Conservation (phyloP, 306 rosid genomes). For the Amphicarpaea edgeworthii region DNA sequence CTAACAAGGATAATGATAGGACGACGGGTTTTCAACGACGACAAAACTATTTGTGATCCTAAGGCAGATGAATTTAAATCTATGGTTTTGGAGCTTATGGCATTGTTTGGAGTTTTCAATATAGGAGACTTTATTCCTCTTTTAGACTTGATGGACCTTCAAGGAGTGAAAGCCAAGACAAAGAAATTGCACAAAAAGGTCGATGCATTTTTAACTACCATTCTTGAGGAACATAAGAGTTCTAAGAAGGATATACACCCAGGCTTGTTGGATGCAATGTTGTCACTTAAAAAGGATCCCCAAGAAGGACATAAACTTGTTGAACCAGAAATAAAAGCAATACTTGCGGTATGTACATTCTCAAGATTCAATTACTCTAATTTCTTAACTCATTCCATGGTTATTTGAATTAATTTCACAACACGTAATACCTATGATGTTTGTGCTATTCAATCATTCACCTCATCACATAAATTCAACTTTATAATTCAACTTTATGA, state of each 20-base stretch:
- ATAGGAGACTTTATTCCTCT: slow-evolving; percentile 77
- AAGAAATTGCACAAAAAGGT: slow-evolving; percentile 70
- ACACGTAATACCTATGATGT: not conserved
- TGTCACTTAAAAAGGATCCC: slow-evolving; percentile 53
- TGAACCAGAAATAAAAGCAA: slow-evolving; percentile 75
- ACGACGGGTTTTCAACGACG: slow-evolving; percentile 63
- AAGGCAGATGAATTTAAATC: slow-evolving; percentile 71
- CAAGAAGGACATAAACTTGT: slow-evolving; percentile 57
- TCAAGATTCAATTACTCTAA: not conserved
- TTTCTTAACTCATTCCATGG: not conserved
- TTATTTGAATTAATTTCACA: not conserved
- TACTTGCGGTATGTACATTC: slow-evolving; percentile 56
- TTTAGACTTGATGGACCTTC: slow-evolving; percentile 70
- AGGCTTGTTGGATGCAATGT: slow-evolving; percentile 61
- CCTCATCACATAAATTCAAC: not conserved
- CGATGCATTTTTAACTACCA: slow-evolving; percentile 61
- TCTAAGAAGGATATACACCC: slow-evolving; percentile 44
- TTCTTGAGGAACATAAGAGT: slow-evolving; percentile 63
- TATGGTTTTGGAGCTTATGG: slow-evolving; percentile 78
- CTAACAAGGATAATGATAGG: slow-evolving; percentile 74
- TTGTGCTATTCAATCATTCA: not conserved
- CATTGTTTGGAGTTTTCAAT: slow-evolving; percentile 69
- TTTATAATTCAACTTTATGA: not conserved
- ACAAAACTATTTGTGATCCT: slow-evolving; percentile 49
- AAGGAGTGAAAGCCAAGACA: slow-evolving; percentile 68